Evolutionary conservation across 2,329 filamentous ascomycete genomes (phyloP).

Genomic region (Phialemonium atrogriseum): DNA sequence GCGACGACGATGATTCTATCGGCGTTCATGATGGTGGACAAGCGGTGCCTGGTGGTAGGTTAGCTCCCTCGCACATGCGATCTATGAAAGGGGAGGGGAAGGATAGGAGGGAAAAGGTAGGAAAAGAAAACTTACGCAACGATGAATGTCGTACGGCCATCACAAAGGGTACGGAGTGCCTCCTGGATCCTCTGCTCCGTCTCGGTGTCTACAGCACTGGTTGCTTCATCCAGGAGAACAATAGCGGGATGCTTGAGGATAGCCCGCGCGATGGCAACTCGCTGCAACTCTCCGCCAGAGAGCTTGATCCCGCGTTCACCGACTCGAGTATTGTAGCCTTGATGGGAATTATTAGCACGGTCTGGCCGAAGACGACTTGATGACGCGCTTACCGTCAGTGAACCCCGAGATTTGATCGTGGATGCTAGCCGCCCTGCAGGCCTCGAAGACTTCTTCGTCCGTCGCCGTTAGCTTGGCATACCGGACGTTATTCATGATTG

Average conservation of each 20-base stretch:
- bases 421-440: slow-evolving; percentile 46
- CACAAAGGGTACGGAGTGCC: slow-evolving; percentile 48
- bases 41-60: slow-evolving; percentile 42
- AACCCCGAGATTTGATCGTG: slow-evolving; percentile 50
- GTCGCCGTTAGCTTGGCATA: slow-evolving; percentile 46
- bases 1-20: slow-evolving; percentile 59
- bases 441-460: slow-evolving; percentile 46
- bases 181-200: slow-evolving; percentile 60
- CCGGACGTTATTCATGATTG: slow-evolving; percentile 50
- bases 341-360: background rate
- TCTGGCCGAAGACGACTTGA: no score
- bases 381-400: slow-evolving; percentile 32
- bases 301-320: slow-evolving; percentile 49
- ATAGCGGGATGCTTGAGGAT: slow-evolving; percentile 68
- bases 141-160: slow-evolving; percentile 57
- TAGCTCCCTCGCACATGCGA: slow-evolving; percentile 5
- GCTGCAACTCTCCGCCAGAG: slow-evolving; percentile 59
- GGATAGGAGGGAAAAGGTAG: no score
- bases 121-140: slow-evolving; percentile 46
- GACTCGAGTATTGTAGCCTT: slow-evolving; percentile 40
- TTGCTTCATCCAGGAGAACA: slow-evolving; percentile 71
- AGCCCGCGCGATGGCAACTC: slow-evolving; percentile 61
- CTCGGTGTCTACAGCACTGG: slow-evolving; percentile 66
- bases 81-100: no score
- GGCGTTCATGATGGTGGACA: slow-evolving; percentile 64